These are phyloP conservation scores for Hibiscus syriacus DNA, from an alignment of 345 rosid genomes.

Conservation along the genomic window DNA sequence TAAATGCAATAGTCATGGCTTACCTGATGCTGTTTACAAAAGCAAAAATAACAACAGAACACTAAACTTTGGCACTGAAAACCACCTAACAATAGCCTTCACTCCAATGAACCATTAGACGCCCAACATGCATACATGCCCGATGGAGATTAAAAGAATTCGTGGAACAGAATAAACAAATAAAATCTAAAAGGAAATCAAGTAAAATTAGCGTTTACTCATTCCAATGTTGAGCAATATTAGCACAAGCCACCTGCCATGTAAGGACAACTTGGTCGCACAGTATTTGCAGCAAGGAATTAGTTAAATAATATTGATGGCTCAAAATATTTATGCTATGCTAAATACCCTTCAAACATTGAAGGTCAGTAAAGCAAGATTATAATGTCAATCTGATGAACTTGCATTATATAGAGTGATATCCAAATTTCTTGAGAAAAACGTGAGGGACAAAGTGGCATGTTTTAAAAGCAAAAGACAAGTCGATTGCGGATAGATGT, in stretches of 20 bases:
- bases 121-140: background rate
- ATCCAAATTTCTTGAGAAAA: background rate
- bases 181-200: background rate
- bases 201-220: constrained; percentile 4
- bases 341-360: background rate
- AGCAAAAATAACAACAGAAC: background rate
- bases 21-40: constrained; percentile 1
- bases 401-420: background rate
- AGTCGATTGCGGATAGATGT: background rate
- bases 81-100: background rate
- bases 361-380: background rate
- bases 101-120: background rate
- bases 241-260: background rate
- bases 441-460: background rate
- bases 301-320: background rate
- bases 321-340: background rate
- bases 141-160: background rate
- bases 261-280: background rate
- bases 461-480: background rate
- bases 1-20: background rate
- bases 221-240: constrained; percentile 2
- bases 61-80: background rate
- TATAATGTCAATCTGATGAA: background rate
- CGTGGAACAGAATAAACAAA: background rate
- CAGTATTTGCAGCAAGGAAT: background rate